A percentile compares a stretch with the other conserved stretches of the same genome.
Conservation (phyloP, 208 protist genomes). For the Kentomonas sorsogonicus region DNA sequence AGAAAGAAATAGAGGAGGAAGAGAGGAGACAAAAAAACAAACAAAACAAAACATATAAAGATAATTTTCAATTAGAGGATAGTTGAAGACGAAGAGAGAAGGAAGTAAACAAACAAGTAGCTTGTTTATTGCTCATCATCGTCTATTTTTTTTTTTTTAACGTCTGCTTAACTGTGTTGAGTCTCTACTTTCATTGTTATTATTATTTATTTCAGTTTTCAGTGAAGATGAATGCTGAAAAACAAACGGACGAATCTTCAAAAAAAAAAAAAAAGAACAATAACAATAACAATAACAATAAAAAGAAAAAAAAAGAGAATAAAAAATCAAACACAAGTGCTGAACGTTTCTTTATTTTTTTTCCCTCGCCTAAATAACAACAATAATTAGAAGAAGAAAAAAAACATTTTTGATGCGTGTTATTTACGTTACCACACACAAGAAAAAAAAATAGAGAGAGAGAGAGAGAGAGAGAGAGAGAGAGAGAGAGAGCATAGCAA, state of each 20-base stretch:
- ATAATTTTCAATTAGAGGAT: slow-evolving; percentile 10
- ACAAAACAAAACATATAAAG: slow-evolving; percentile 48
- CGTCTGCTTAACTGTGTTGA: no score
- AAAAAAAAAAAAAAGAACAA: slow-evolving; percentile 1
- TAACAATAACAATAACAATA: background rate
- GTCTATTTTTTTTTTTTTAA: no score
- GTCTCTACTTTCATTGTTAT: no score
- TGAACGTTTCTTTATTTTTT: slow-evolving; percentile 3
- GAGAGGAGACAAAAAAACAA: no score
- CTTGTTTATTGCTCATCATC: no score
- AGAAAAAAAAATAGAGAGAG: background rate
- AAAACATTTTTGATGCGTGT: background rate
- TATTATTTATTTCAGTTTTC: no score
- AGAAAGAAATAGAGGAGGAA: no score
- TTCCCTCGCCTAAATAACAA: no score
- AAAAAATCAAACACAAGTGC: slow-evolving; percentile 1
- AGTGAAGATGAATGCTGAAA: no score
- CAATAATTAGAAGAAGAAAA: background rate
- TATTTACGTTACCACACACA: slow-evolving; percentile 5
- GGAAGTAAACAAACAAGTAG: background rate
- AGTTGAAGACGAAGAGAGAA: slow-evolving; percentile 17
- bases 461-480: background rate
- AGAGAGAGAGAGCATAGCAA: background rate
- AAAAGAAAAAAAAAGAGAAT: background rate
- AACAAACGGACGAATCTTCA: no score